A percentile compares a stretch with the other conserved stretches of the same genome.
These are phyloP conservation scores for Beta lomatogona DNA, from an alignment of 179 eudicot species.

Conservation along the genomic window DNA sequence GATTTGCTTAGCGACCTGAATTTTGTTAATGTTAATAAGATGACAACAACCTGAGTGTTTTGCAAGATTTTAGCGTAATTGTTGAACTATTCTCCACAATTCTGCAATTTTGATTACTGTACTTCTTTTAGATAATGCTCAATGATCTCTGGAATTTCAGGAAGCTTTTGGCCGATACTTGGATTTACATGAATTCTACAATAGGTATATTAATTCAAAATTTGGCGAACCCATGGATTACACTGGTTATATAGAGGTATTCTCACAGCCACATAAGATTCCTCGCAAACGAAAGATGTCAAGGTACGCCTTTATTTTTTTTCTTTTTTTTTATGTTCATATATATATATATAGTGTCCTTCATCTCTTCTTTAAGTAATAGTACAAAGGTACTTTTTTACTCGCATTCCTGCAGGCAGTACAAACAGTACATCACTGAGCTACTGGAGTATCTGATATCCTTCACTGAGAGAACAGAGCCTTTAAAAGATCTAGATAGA, in stretches of 20 bases:
- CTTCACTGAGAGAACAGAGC: conserved; percentile 89
- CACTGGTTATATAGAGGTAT: conserved; percentile 65
- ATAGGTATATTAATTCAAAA: conserved; percentile 81
- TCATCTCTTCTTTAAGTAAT: background rate
- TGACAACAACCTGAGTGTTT: background rate
- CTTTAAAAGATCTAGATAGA: conserved; percentile 91
- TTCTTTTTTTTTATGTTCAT: background rate
- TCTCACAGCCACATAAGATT: conserved; percentile 65
- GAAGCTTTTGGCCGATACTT: conserved; percentile 88
- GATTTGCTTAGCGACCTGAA: background rate
- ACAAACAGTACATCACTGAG: conserved; percentile 72
- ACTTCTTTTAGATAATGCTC: background rate
- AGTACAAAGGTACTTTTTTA: background rate
- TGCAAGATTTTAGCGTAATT: background rate
- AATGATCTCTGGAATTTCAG: conserved; percentile 43
- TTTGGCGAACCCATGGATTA: conserved; percentile 85
- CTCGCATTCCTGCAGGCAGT: conserved; percentile 57
- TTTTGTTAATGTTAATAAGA: background rate
- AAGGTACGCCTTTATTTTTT: conserved; percentile 41
- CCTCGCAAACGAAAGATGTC: conserved; percentile 68
- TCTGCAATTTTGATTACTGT: background rate
- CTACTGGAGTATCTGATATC: conserved; percentile 73
- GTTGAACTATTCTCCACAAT: background rate
- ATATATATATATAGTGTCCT: background rate
- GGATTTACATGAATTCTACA: conserved; percentile 88